Evolutionary conservation across 75 land plant genomes (phyloP).

Genomic region (Pinus tabuliformis): DNA sequence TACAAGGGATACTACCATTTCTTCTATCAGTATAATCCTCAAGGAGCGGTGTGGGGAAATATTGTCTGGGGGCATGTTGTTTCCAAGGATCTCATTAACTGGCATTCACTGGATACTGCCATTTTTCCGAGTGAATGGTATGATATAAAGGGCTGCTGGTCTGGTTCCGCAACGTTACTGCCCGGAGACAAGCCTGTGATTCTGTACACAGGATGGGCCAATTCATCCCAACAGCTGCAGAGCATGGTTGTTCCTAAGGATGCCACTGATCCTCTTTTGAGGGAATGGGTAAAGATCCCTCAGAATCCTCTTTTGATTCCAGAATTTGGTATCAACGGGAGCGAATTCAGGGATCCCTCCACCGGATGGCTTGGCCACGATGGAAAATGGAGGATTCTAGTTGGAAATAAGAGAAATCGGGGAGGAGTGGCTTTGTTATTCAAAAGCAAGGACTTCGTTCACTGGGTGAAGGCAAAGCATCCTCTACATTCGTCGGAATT

Average conservation of each 20-base stretch:
- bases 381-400: constrained; percentile 28
- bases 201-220: constrained; percentile 63
- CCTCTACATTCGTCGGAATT: constrained; percentile 28
- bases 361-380: constrained; percentile 41
- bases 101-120: constrained; percentile 51
- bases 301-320: constrained; percentile 37
- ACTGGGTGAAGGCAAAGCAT: constrained; percentile 32
- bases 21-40: constrained; percentile 43
- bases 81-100: constrained; percentile 72
- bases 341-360: constrained; percentile 43
- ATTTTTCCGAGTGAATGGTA: constrained; percentile 55
- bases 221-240: constrained; percentile 27
- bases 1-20: constrained; percentile 34
- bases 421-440: constrained; percentile 35
- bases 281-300: constrained; percentile 29
- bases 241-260: constrained; percentile 42
- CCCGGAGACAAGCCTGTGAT: constrained; percentile 50
- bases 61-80: constrained; percentile 83
- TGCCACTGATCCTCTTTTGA: constrained; percentile 28
- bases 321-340: constrained; percentile 18
- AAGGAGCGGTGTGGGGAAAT: constrained; percentile 43
- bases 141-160: constrained; percentile 77
- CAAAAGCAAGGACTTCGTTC: constrained; percentile 46
- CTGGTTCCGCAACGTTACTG: constrained; percentile 74
- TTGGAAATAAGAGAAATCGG: constrained; percentile 20